Base-by-base conservation (phyloP, 495 filamentous ascomycete genomes). In the Elasticomyces elasticus region DNA sequence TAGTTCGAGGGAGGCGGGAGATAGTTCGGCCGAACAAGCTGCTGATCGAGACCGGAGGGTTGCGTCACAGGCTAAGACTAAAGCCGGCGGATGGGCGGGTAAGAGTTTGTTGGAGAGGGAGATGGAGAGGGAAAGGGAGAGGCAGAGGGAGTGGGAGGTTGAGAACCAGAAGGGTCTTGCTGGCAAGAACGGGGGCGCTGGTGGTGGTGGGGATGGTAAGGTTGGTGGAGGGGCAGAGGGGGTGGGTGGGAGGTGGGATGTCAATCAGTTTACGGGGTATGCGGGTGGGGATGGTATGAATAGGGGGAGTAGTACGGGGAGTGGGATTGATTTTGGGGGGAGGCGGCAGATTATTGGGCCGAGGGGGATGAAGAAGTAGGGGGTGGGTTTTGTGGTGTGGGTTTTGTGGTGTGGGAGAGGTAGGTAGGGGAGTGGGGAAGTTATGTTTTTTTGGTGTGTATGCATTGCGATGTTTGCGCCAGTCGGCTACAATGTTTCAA, bases 111-210 rank as follows among this genome's bases (percentile, higher is more conserved):
- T 97, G 0, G 89, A 95, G 69, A 82, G 89, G 20, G 92, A 98
- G 66, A 95, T 96, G 87, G 92, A 98, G 68, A 78, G 86, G 58
- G 92, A 98, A 70, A 79, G 94, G 11, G 86, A 94, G 66, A 77
- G 91, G 35, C 92, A 98, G 71, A 76, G 79, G 48, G 92, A 98
- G 62, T 98, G 92, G 92, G 92, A 97, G 62, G 85, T 91, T 51
- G n/a, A n/a, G n/a, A 76, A 78, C n/a, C 92, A 96, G 69, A 78
- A 83, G 53, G 83, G 82, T 58, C 5, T 51, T 9, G 81, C 78
- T 5, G 74, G 75, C 0, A 74, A 74, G 19, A 54, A 69, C 23
- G 57, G 59, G 17, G 72, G 71, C 58, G 59, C 62, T 58, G 76
- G 57, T n/a, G n/a, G n/a, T n/a, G n/a, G n/a, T n/a, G n/a, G n/a